Conservation (phyloP, 768 basidiomycete genomes). For the Trametes coccinea region DNA sequence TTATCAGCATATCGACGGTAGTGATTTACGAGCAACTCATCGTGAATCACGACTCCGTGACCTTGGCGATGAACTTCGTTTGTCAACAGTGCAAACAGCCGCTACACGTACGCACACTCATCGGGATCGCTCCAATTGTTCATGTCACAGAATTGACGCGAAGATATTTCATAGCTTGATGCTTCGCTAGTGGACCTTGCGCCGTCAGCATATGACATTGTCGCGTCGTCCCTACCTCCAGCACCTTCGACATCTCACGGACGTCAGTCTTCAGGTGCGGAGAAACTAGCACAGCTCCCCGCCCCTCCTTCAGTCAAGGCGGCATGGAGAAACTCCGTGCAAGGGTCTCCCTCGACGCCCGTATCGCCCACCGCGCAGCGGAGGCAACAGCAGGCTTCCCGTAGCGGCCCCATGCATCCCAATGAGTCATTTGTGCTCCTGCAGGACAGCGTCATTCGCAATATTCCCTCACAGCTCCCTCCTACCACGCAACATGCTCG, state of each 20-base stretch:
- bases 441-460: slow-evolving; percentile 77
- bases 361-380: slow-evolving; percentile 55
- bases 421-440: slow-evolving; percentile 91
- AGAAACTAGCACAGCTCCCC: slow-evolving; percentile 49
- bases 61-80: slow-evolving; percentile 45
- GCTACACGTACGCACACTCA: slow-evolving; percentile 56
- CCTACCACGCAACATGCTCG: slow-evolving; percentile 42
- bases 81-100: slow-evolving; percentile 94
- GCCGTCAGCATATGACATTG: slow-evolving; percentile 85
- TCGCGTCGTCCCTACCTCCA: slow-evolving; percentile 66
- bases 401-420: slow-evolving; percentile 49
- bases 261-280: slow-evolving; percentile 40
- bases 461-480: slow-evolving; percentile 59
- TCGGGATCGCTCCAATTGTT: background rate
- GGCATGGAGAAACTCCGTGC: slow-evolving; percentile 63
- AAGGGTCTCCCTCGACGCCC: slow-evolving; percentile 34
- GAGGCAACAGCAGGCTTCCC: slow-evolving; percentile 54
- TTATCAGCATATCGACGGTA: background rate
- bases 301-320: slow-evolving; percentile 54
- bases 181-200: slow-evolving; percentile 87
- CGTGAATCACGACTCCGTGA: background rate
- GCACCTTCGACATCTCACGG: slow-evolving; percentile 45
- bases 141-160: background rate
- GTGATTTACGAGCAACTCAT: background rate
- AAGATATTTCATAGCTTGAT: slow-evolving; percentile 57